A percentile compares a stretch with the other conserved stretches of the same genome.
phyloP scores from a whole-genome alignment of 2,329 filamentous ascomycete species.

The Alternaria brassicicola region DNA sequence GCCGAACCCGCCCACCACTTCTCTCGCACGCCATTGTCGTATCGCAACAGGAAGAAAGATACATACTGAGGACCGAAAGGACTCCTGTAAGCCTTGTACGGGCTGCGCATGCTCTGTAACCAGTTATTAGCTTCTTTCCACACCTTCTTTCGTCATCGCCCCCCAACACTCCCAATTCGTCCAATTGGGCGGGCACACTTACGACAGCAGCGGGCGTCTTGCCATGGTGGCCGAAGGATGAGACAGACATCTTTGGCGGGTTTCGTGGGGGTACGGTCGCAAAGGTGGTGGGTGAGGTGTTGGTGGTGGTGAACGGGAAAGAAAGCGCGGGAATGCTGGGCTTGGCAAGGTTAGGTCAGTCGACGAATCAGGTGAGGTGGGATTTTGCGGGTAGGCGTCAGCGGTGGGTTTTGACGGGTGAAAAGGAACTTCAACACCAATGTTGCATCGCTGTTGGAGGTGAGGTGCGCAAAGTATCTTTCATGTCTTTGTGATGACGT shows the following conservation, averaged over 20 bases:
- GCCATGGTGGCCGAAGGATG: constrained; percentile 26
- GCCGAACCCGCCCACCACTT: background rate
- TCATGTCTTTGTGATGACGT: background rate
- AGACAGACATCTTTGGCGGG: constrained; percentile 28
- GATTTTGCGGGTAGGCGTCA: constrained; percentile 34
- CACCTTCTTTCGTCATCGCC: constrained; percentile 8
- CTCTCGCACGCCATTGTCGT: background rate
- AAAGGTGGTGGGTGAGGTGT: constrained; percentile 3
- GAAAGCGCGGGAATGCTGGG: constrained; percentile 6
- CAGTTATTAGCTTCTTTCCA: constrained; percentile 22
- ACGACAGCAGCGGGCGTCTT: constrained; percentile 40
- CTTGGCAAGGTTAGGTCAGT: constrained; percentile 10
- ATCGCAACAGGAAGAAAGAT: constrained; percentile 10
- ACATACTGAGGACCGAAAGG: constrained; percentile 65
- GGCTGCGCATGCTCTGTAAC: constrained; percentile 40
- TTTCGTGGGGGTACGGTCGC: constrained; percentile 17
- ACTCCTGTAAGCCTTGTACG: constrained; percentile 60
- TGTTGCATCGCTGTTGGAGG: background rate
- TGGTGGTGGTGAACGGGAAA: constrained; percentile 21
- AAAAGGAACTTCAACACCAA: no score
- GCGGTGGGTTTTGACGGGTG: no score
- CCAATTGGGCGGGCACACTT: constrained; percentile 19
- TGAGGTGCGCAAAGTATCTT: no score
- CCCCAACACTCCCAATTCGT: background rate
- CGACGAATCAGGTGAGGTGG: constrained; percentile 26